phyloP scores from a whole-genome alignment of 2,329 filamentous ascomycete genomes.

The Ascochyta rabiei region DNA sequence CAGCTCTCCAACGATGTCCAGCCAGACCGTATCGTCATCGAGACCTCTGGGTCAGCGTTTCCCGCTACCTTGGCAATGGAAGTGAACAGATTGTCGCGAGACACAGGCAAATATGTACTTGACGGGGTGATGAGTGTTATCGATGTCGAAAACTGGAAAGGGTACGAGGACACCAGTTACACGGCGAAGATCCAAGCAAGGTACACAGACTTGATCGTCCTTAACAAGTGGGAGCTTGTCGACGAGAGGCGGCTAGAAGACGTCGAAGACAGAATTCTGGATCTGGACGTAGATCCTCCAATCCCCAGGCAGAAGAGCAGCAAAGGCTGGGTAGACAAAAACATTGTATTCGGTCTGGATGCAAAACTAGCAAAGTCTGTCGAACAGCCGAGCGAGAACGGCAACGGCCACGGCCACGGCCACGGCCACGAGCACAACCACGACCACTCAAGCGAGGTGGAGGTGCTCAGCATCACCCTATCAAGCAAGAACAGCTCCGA shows the following conservation, averaged over 20 bases:
- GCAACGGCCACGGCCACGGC: conserved; percentile 58
- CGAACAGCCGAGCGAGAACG: conserved; percentile 53
- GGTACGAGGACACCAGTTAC: conserved; percentile 88
- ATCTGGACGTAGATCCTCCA: conserved; percentile 75
- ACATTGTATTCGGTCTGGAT: conserved; percentile 86
- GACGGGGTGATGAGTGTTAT: conserved; percentile 90
- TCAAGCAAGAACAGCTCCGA: conserved; percentile 45
- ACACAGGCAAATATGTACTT: conserved; percentile 72
- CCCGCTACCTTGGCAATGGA: conserved; percentile 91
- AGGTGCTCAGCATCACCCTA: conserved; percentile 84
- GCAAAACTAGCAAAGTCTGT: conserved; percentile 69
- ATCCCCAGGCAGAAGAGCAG: conserved; percentile 84
- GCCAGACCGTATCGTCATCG: conserved; percentile 89
- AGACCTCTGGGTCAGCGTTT: conserved; percentile 83
- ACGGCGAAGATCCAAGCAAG: conserved; percentile 86
- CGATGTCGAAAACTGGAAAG: conserved; percentile 93
- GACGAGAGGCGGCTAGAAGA: conserved; percentile 77
- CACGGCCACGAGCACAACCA: conserved; percentile 63
- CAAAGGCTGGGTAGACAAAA: conserved; percentile 76
- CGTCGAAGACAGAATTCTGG: conserved; percentile 77
- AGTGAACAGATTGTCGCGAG: conserved; percentile 77
- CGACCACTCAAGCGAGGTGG: conserved; percentile 81
- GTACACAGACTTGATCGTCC: conserved; percentile 88
- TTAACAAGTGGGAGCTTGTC: conserved; percentile 89
- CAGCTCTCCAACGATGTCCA: conserved; percentile 67